Evolutionary conservation across 2,329 filamentous ascomycete genomes (phyloP).

Genomic region (Xylaria sp.): DNA sequence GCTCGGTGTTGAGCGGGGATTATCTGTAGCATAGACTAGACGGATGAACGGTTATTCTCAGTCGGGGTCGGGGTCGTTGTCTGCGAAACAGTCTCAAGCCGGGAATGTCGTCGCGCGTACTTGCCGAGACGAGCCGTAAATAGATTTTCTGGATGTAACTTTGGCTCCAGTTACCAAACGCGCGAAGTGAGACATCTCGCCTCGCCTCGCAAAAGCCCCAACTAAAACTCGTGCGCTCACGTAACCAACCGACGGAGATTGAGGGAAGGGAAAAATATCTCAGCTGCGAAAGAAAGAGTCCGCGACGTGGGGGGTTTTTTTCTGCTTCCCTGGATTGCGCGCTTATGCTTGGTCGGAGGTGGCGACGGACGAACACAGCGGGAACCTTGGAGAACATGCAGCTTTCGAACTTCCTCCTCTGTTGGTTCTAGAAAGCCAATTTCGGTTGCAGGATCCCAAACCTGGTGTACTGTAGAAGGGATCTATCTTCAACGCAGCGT

Average conservation of each 20-base stretch:
- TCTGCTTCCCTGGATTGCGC: not conserved
- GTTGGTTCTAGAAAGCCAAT: not conserved
- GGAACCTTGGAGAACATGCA: not conserved
- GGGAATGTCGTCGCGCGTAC: not conserved
- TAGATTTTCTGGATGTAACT: not conserved
- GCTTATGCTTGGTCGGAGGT: constrained; percentile 14
- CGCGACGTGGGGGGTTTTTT: not conserved
- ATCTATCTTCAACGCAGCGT: not conserved
- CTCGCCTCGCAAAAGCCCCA: not conserved
- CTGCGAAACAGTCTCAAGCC: not conserved
- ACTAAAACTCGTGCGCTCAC: not conserved
- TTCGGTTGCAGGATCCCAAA: constrained; percentile 10
- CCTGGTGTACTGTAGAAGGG: constrained; percentile 1
- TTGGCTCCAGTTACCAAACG: not conserved
- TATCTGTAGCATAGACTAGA: not conserved
- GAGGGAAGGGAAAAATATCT: not conserved
- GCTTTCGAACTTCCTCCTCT: not conserved
- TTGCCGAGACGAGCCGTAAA: constrained; percentile 10
- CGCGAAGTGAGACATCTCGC: constrained; percentile 6
- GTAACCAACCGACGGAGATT: constrained; percentile 3
- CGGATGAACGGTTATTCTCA: not conserved
- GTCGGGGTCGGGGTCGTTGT: not conserved
- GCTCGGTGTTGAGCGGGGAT: not conserved
- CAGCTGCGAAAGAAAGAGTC: constrained; percentile 9
- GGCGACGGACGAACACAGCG: constrained; percentile 10